Evolutionary conservation across 2,329 filamentous ascomycete genomes (phyloP).

Genomic region (Leptographium wingfieldii): DNA sequence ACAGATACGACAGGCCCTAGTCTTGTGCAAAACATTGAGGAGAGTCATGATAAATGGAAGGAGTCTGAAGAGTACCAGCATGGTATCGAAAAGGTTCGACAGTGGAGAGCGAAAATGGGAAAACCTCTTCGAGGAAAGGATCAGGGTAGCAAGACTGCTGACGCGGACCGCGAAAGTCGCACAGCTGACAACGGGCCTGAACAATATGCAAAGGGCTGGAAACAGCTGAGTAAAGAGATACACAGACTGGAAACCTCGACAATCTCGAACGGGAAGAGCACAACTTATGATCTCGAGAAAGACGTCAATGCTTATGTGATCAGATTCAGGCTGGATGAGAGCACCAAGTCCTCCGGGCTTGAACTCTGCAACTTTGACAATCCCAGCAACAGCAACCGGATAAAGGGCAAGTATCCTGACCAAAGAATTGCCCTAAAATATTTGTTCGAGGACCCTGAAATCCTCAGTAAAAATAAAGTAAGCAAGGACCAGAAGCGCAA

Average conservation of each 20-base stretch:
- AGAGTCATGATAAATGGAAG: not conserved
- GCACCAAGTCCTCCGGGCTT: not conserved
- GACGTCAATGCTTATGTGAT: conserved; percentile 5
- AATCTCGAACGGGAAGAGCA: no score
- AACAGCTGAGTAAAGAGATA: not conserved
- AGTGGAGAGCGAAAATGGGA: not conserved
- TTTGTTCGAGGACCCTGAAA: not conserved
- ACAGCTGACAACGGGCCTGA: not conserved
- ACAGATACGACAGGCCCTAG: not conserved
- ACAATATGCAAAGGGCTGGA: not conserved
- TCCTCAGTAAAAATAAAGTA: not conserved
- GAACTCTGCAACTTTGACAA: not conserved
- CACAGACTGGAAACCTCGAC: not conserved
- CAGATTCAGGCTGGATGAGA: not conserved
- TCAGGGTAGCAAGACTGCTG: not conserved
- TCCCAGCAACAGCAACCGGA: not conserved
- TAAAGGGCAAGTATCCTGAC: not conserved
- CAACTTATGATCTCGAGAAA: not conserved
- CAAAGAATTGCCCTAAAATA: not conserved
- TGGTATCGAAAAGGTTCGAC: not conserved
- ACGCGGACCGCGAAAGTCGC: not conserved
- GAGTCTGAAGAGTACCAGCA: not conserved
- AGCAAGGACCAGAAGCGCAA: no score
- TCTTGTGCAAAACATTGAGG: not conserved
- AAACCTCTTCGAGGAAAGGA: not conserved